phyloP scores from a whole-genome alignment of 208 protist species.

The Acanthamoeba lugdunensis region DNA sequence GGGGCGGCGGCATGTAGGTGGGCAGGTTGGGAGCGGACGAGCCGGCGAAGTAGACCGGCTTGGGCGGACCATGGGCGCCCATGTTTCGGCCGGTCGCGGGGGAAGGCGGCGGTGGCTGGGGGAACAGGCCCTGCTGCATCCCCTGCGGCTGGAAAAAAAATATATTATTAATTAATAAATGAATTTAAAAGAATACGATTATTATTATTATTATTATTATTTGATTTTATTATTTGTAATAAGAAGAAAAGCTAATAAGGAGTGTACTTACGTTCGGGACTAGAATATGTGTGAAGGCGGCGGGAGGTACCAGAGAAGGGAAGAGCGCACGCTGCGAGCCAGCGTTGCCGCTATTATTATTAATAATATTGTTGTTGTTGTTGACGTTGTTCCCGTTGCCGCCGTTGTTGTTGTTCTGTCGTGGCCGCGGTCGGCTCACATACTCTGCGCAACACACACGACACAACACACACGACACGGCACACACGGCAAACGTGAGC shows the following conservation, averaged over 20 bases:
- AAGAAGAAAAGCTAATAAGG: neutral
- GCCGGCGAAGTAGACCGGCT: slow-evolving; percentile 34
- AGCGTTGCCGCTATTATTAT: neutral
- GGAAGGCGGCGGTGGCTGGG: neutral
- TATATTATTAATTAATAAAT: slow-evolving; percentile 1
- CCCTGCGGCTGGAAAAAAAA: neutral
- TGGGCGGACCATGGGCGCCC: neutral
- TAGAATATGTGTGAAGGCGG: neutral
- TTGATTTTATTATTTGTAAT: no score
- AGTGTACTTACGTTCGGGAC: neutral
- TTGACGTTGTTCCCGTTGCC: neutral
- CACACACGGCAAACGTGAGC: neutral
- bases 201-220: neutral
- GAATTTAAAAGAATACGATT: neutral
- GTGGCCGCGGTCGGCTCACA: neutral
- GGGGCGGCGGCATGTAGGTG: slow-evolving; percentile 10
- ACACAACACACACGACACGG: neutral
- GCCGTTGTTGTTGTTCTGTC: neutral
- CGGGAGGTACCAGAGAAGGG: neutral
- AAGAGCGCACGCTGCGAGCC: slow-evolving; percentile 24
- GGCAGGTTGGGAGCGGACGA: slow-evolving; percentile 16
- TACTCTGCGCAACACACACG: neutral
- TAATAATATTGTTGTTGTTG: neutral
- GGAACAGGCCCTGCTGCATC: neutral
- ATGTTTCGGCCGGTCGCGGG: neutral